A percentile compares a stretch with the other conserved stretches of the same genome.
These are phyloP conservation scores for Metarhizium humberi DNA, from an alignment of 2,329 filamentous ascomycete species.

Conservation along the genomic window DNA sequence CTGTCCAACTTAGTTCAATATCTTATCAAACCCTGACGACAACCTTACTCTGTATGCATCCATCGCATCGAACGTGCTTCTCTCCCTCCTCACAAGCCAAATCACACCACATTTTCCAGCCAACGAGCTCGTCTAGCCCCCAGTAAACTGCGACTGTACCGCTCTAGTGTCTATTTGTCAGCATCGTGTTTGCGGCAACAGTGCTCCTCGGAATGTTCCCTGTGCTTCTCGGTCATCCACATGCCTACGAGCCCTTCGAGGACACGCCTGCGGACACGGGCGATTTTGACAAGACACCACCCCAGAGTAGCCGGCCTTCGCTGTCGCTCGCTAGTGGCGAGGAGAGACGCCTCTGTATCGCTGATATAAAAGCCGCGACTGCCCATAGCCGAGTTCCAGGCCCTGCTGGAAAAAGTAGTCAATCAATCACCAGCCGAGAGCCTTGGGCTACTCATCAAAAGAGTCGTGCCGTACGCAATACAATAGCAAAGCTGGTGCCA, in stretches of 20 bases:
- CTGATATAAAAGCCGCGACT: not conserved
- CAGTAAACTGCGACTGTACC: not conserved
- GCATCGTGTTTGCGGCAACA: not conserved
- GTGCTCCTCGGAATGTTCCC: slow-evolving; percentile 7
- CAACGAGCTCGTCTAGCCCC: not conserved
- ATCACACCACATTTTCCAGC: not conserved
- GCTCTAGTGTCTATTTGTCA: not conserved
- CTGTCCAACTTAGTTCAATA: not conserved
- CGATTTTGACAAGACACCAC: slow-evolving; percentile 24
- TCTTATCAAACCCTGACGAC: not conserved
- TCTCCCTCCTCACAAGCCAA: not conserved
- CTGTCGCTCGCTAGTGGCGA: slow-evolving; percentile 11
- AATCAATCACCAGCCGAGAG: not conserved
- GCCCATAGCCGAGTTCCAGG: not conserved
- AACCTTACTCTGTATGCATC: not conserved
- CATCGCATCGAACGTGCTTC: not conserved
- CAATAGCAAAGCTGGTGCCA: not conserved
- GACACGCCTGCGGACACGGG: slow-evolving; percentile 12
- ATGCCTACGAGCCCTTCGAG: slow-evolving; percentile 11
- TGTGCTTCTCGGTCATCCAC: slow-evolving; percentile 13
- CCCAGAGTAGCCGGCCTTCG: slow-evolving; percentile 20
- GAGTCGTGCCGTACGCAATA: not conserved
- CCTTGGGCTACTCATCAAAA: not conserved
- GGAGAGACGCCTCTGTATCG: not conserved
- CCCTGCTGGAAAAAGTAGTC: not conserved